Percentiles rank a stretch among this genome's conserved stretches.
phyloP scores from a whole-genome alignment of 2,329 filamentous ascomycete species.

The Akanthomyces dipterigenus region DNA sequence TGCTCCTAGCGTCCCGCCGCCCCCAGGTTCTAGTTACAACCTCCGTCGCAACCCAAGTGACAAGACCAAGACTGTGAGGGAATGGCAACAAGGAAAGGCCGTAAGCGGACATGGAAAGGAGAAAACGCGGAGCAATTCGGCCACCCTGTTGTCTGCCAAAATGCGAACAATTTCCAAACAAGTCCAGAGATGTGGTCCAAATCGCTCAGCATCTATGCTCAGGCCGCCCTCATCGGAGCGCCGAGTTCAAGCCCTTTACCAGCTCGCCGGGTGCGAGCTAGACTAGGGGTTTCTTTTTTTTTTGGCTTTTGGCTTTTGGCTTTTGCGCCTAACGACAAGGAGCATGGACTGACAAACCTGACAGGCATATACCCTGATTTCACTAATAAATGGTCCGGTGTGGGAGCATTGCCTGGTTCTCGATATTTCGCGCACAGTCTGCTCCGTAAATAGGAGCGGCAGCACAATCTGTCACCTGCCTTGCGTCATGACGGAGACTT shows the following conservation, averaged over 20 bases:
- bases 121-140: background rate
- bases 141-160: background rate
- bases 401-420: background rate
- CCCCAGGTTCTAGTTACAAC: conserved; percentile 3
- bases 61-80: background rate
- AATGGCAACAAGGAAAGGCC: background rate
- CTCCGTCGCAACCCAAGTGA: conserved; percentile 4
- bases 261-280: background rate
- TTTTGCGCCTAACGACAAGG: background rate
- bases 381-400: background rate
- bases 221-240: background rate
- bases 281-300: too few species aligned
- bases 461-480: background rate
- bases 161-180: background rate
- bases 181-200: background rate
- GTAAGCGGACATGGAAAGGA: background rate
- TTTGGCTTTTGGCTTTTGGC: background rate
- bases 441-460: background rate
- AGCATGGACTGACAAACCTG: background rate
- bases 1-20: background rate
- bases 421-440: background rate
- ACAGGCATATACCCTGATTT: background rate
- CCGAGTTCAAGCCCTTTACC: conserved; percentile 6
- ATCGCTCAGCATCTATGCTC: background rate
- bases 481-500: background rate